Base-by-base conservation (phyloP, 2,329 filamentous ascomycete genomes). In the Cytospora chrysosperma region DNA sequence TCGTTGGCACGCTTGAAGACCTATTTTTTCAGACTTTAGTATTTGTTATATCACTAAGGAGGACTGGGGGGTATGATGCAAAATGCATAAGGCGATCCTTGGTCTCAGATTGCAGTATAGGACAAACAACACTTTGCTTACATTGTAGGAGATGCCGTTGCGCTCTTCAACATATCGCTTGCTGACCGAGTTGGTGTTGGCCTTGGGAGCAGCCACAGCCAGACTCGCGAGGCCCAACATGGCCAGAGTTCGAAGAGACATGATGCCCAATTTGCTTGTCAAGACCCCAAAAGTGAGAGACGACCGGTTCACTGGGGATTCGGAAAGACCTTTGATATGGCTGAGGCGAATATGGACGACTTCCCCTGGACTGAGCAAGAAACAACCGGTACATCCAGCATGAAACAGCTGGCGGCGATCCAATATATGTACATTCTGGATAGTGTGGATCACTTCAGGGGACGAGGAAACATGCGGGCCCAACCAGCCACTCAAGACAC, bases 1-100 rank as follows among this genome's bases (percentile, higher is more conserved):
- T 80, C 81, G 1, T 75, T 76, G n/a, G 75, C 75, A 69, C 83
- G 80, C 65, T 82, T 76, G 63, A 81, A 82, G 40, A 40, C 37
- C 37, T 40, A 8, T 40, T 40, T 6, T 8, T 17, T 40, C 37
- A 8, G 4, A 7, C 2, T 17, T 40, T 8, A 40, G 37, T 40
- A 40, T 6, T 40, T 40, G 37, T n/a, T 17, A 40, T n/a, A 40
- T 19, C 7, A 19, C 37, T 19, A 2, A 19, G 17, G 15, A n/a
- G 15, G 4, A 6, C 19, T n/a, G 32, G 13, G 32, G 6, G 6
- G 2, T 4, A 13, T 34, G 12, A 40, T 40, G 17, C 4, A n/a
- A 40, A 6, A 6, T 19, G 17, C 15, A 40, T 10, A 15, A 37
- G 34, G 12, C 17, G 34, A 4, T 40, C 37, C 37, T 8, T 8